phyloP scores from a whole-genome alignment of 352 stramenopile genomes.

The Bremia lactucae region DNA sequence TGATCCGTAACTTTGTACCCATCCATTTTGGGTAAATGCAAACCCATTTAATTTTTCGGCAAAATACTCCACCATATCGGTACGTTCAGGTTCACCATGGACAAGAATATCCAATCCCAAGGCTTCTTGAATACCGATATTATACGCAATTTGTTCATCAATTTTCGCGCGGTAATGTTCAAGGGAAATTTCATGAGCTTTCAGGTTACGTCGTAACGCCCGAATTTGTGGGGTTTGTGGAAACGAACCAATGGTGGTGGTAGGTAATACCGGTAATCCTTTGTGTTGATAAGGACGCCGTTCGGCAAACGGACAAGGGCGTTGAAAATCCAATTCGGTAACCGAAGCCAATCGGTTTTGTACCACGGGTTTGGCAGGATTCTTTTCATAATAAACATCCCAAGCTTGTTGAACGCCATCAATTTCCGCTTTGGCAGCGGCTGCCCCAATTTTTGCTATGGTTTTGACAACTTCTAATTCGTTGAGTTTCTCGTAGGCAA shows the following conservation, averaged over 20 bases:
- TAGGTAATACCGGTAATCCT: slow-evolving; percentile 73
- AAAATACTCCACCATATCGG: slow-evolving; percentile 94
- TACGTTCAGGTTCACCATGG: slow-evolving; percentile 89
- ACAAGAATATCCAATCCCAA: slow-evolving; percentile 90
- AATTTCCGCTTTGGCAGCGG: slow-evolving; percentile 35
- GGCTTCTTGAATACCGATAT: slow-evolving; percentile 87
- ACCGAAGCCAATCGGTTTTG: slow-evolving; percentile 49
- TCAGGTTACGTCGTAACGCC: slow-evolving; percentile 65
- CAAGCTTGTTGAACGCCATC: slow-evolving; percentile 53
- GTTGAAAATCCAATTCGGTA: slow-evolving; percentile 66
- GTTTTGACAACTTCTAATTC: slow-evolving; percentile 82
- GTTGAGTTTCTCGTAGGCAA: slow-evolving; percentile 85
- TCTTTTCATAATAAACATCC: slow-evolving; percentile 74
- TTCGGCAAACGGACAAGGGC: slow-evolving; percentile 68
- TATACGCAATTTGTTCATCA: slow-evolving; percentile 87
- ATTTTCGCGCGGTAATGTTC: slow-evolving; percentile 79
- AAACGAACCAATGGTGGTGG: slow-evolving; percentile 91
- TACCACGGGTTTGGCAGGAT: slow-evolving; percentile 59
- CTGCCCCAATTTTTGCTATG: slow-evolving; percentile 48
- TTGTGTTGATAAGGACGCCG: slow-evolving; percentile 64
- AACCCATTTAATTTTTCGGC: slow-evolving; percentile 89
- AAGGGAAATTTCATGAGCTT: slow-evolving; percentile 65
- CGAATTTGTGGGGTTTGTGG: slow-evolving; percentile 88
- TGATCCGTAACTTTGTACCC: slow-evolving; percentile 90
- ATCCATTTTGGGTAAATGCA: slow-evolving; percentile 87